phyloP scores from a whole-genome alignment of 306 rosid genomes.

The Cicer arietinum region DNA sequence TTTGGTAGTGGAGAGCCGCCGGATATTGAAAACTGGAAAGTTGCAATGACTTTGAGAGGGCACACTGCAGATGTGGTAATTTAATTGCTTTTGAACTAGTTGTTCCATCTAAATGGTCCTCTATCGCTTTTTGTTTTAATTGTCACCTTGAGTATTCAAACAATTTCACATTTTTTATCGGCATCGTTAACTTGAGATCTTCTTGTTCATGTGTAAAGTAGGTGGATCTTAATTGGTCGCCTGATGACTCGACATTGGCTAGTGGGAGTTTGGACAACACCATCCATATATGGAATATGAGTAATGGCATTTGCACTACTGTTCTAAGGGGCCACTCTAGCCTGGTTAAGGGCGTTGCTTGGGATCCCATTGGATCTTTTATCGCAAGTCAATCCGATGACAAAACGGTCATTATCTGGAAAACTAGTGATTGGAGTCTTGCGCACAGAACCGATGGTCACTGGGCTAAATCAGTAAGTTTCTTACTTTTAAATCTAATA shows the following conservation, averaged over 20 bases:
- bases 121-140: background rate
- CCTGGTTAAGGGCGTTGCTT: slow-evolving; percentile 95
- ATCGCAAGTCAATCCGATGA: slow-evolving; percentile 99
- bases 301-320: slow-evolving; percentile 93
- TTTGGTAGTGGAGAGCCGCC: slow-evolving; percentile 99
- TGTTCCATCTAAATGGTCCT: slow-evolving; percentile 32
- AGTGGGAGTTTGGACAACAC: slow-evolving; percentile 98
- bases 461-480: slow-evolving; percentile 95
- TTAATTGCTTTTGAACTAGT: slow-evolving; percentile 51
- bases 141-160: background rate
- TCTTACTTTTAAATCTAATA: slow-evolving; percentile 33
- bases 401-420: slow-evolving; percentile 97
- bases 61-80: slow-evolving; percentile 99
- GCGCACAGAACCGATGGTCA: slow-evolving; percentile 98
- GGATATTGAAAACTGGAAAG: slow-evolving; percentile 99
- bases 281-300: slow-evolving; percentile 94
- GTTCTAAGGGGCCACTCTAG: slow-evolving; percentile 99
- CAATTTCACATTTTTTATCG: slow-evolving; percentile 29
- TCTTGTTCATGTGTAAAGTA: slow-evolving; percentile 86
- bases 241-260: slow-evolving; percentile 94
- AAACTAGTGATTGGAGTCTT: slow-evolving; percentile 99
- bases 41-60: slow-evolving; percentile 93
- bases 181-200: slow-evolving; percentile 63
- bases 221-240: slow-evolving; percentile 99
- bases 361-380: slow-evolving; percentile 99